Evolutionary conservation across 139 green algal genomes (phyloP).

Genomic region (Micractinium sp.): DNA sequence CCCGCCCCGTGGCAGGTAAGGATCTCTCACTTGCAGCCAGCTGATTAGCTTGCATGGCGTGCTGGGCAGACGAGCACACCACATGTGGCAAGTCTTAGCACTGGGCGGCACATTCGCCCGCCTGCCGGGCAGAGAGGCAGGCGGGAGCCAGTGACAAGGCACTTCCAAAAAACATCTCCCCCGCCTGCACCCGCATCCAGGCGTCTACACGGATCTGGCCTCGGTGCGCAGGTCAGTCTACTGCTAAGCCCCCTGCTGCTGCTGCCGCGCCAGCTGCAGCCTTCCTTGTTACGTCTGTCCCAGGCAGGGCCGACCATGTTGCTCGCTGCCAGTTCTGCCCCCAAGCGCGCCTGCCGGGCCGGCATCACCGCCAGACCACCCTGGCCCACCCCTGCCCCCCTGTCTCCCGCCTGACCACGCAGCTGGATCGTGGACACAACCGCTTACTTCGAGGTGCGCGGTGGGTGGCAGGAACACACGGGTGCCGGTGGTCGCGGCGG

Average conservation of each 20-base stretch:
- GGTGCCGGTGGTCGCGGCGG: too few relatives aligned
- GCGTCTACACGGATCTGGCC: background rate
- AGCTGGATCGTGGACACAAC: background rate
- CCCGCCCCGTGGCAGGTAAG: background rate
- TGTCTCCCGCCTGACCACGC: too few relatives aligned
- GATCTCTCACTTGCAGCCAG: background rate
- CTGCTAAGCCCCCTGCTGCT: too few relatives aligned
- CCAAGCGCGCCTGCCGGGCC: too few relatives aligned
- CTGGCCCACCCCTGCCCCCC: too few relatives aligned
- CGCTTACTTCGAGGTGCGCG: background rate
- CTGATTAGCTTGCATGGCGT: too few relatives aligned
- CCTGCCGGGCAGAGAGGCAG: too few relatives aligned
- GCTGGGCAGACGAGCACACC: too few relatives aligned
- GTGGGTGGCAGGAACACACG: too few relatives aligned
- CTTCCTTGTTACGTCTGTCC: too few relatives aligned
- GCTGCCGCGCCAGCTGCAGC: too few relatives aligned
- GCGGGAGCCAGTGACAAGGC: too few relatives aligned
- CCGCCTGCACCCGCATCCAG: background rate
- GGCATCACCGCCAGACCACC: background rate
- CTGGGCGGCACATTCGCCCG: background rate
- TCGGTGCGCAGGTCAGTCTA: background rate
- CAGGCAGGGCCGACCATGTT: background rate
- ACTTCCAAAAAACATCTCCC: background rate
- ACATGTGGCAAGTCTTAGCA: background rate
- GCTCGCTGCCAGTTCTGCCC: background rate